Conservation (phyloP, 2,329 filamentous ascomycete genomes). For the Chaetomium sp. region DNA sequence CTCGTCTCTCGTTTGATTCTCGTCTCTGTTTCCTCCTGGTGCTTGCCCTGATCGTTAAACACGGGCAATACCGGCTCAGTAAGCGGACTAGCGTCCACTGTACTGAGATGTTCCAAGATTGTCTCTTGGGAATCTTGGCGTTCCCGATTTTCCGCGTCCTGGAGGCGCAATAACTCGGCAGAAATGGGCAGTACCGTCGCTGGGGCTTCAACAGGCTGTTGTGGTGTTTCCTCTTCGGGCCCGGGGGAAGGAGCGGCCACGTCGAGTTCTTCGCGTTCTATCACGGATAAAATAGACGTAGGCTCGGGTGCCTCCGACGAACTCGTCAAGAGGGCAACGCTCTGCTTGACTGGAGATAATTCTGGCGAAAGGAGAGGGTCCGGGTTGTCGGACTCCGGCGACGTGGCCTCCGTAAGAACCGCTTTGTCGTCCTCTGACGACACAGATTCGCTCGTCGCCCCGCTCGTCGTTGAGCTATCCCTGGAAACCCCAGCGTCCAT, state of each 20-base stretch:
- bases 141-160: not conserved
- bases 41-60: too few species aligned
- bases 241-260: too few species aligned
- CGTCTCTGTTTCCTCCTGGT: not conserved
- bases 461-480: constrained; percentile 32
- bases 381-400: constrained; percentile 44
- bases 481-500: constrained; percentile 30
- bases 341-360: constrained; percentile 27
- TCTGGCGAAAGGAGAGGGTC: constrained; percentile 34
- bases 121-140: not conserved
- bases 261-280: constrained; percentile 2
- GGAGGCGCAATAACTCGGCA: not conserved
- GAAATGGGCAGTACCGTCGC: not conserved
- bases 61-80: too few species aligned
- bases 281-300: constrained; percentile 11
- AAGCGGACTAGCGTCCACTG: too few species aligned
- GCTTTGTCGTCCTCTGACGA: constrained; percentile 30
- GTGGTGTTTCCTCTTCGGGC: too few species aligned
- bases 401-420: constrained; percentile 41
- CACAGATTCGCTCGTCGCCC: constrained; percentile 26
- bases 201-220: not conserved
- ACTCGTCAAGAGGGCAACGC: constrained; percentile 10
- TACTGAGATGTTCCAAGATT: not conserved
- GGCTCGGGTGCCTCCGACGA: not conserved
- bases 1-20: not conserved